Evolutionary conservation across 2,329 filamentous ascomycete species (phyloP), one percentile per base, ranked within the genome.

Genomic region (Clarireedia paspali): DNA sequence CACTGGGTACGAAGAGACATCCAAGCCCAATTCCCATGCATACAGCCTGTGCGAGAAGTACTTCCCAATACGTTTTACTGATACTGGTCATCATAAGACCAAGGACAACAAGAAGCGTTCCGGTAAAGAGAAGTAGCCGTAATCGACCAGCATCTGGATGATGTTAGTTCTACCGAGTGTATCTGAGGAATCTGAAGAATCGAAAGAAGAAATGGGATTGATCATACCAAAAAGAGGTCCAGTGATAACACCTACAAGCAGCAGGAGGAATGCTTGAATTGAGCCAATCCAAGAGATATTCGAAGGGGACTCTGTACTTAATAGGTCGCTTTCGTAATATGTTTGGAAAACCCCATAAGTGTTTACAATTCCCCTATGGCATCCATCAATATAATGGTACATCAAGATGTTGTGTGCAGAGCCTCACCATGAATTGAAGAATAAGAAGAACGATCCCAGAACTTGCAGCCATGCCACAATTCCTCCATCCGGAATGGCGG

Each of bases 311-410:
- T 72, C 68, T 20, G 63, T 47, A 56, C 64, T 53, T 63, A 78
- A 57, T 46, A 69, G 59, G 62, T 71, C 63, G 36, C 67, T 70
- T 52, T 70, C 60, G 59, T 82, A 83, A 65, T 77, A 76, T 3
- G 74, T 74, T 58, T 83, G 78, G 55, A 79, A 83, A 3, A 77
- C 74, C 3, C 80, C 79, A 58, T 80, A 82, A n/a, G 76, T 67
- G 59, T 72, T 71, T 36, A 70, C 55, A 2, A 73, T 62, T 1
- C 72, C 71, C 73, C 78, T 57, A 7, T 30, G 2, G 34, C 42
- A 56, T n/a, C 9, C 14, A 10, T 38, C 6, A 23, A 36, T 30
- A 1, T 9, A 20, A 14, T 36, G 15, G 15, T 14, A 6, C n/a
- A 17, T 9, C 10, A n/a, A 9, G 30, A 20, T 20, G 5, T 7